A percentile compares a stretch with the other conserved stretches of the same genome.
Conservation (phyloP, 2,329 filamentous ascomycete species). For the Tolypocladium nubicola region DNA sequence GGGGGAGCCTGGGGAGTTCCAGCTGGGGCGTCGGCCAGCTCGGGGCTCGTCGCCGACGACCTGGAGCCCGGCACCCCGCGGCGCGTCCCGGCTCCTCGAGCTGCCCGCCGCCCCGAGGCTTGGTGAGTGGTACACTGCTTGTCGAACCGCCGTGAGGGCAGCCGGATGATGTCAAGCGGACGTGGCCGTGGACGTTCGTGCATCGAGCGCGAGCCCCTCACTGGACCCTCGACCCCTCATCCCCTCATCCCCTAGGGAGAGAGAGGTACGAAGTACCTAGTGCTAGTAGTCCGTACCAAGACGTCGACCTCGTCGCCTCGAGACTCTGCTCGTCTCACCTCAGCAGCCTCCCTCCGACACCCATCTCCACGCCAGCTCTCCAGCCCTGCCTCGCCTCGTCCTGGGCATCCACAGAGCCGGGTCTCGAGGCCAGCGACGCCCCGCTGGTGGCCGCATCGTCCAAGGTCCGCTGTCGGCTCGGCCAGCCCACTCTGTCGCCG, state of each 20-base stretch:
- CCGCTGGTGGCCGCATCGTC: neutral
- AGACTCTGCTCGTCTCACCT: neutral
- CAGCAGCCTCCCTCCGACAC: neutral
- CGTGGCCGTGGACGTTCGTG: neutral
- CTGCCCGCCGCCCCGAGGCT: neutral
- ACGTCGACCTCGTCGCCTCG: neutral
- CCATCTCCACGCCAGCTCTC: neutral
- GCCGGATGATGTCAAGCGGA: neutral
- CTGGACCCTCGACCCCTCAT: neutral
- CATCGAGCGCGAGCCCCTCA: neutral
- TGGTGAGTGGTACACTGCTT: neutral
- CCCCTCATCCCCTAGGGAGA: neutral
- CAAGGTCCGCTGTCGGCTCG: neutral
- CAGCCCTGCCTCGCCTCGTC: neutral
- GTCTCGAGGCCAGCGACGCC: neutral
- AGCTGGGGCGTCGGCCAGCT: neutral
- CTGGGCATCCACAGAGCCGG: neutral
- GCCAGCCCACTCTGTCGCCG: neutral
- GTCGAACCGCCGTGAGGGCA: neutral
- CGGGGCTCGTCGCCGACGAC: neutral
- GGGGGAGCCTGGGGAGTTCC: neutral
- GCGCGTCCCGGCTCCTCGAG: neutral
- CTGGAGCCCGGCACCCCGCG: neutral
- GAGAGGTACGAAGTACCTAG: too few species aligned
- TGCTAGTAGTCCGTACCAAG: neutral